Percentiles rank a stretch among this genome's conserved stretches.
These are phyloP conservation scores for Pseudocercospora eumusae DNA, from an alignment of 2,329 filamentous ascomycete genomes.

Conservation along the genomic window DNA sequence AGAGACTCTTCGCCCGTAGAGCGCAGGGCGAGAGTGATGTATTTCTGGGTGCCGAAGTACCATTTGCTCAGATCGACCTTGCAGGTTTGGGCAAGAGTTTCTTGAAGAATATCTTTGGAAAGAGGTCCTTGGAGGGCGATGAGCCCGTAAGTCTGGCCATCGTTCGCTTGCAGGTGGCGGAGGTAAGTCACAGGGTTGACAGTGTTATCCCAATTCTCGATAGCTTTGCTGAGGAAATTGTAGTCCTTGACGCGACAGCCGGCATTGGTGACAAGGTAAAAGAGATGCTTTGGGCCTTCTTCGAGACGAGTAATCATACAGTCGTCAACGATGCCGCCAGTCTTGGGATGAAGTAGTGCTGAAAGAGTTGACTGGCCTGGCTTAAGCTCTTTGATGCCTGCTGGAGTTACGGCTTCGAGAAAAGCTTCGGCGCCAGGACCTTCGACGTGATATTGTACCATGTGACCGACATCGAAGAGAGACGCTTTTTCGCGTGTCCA, in stretches of 20 bases:
- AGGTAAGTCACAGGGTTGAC: conserved; percentile 43
- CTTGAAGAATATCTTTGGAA: conserved; percentile 67
- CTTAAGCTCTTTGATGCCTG: conserved; percentile 64
- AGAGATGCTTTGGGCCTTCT: conserved; percentile 50
- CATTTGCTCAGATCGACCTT: conserved; percentile 61
- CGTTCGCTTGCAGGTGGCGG: conserved; percentile 41
- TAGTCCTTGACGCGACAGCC: conserved; percentile 88
- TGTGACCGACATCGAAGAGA: conserved; percentile 94
- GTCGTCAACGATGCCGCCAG: conserved; percentile 93
- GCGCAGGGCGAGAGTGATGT: conserved; percentile 64
- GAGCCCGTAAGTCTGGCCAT: conserved; percentile 67
- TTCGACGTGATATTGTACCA: conserved; percentile 84
- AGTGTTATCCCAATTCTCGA: conserved; percentile 61
- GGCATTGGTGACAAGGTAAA: conserved; percentile 95
- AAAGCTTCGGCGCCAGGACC: conserved; percentile 80
- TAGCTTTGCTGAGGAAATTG: conserved; percentile 70
- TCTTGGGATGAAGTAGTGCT: conserved; percentile 74
- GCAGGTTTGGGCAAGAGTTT: conserved; percentile 58
- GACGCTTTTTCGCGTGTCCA: conserved; percentile 88
- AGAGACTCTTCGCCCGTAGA: conserved; percentile 50
- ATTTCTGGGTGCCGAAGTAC: conserved; percentile 77
- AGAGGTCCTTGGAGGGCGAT: conserved; percentile 88
- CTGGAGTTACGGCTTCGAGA: conserved; percentile 81
- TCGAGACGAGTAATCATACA: conserved; percentile 85
- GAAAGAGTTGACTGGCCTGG: conserved; percentile 76